A percentile compares a stretch with the other conserved stretches of the same genome.
Conservation (phyloP, 179 eudicot genomes). For the Nepenthes alata region DNA sequence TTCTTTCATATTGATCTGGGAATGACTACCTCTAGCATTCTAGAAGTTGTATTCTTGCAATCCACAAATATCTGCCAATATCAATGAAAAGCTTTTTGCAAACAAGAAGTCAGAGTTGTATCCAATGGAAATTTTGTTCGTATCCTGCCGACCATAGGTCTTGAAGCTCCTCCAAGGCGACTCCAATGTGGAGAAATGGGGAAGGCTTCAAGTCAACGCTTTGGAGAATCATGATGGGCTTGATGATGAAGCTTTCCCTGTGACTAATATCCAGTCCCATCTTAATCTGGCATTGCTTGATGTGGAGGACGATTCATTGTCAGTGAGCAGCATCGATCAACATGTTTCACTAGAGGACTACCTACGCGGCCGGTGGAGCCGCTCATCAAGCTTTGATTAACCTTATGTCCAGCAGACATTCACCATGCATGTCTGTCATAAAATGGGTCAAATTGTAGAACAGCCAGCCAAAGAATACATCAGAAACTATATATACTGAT, state of each 20-base stretch:
- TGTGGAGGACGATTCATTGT: slow-evolving; percentile 66
- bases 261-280: slow-evolving; percentile 58
- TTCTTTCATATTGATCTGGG: no score
- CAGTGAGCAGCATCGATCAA: slow-evolving; percentile 69
- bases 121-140: no score
- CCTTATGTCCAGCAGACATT: background rate
- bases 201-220: slow-evolving; percentile 39
- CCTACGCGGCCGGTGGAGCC: slow-evolving; percentile 33
- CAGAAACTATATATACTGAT: no score
- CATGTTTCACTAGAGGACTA: slow-evolving; percentile 71
- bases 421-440: no score
- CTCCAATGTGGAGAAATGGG: slow-evolving; percentile 51
- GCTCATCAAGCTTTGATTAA: slow-evolving; percentile 34
- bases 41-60: no score
- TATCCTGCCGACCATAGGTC: slow-evolving; percentile 1
- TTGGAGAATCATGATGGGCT: slow-evolving; percentile 30
- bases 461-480: no score
- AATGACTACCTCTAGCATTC: no score
- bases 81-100: no score
- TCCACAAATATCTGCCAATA: no score
- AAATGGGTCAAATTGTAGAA: no score
- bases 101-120: no score
- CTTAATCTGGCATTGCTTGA: slow-evolving; percentile 76
- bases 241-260: slow-evolving; percentile 48
- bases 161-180: slow-evolving; percentile 77